phyloP scores from a whole-genome alignment of 176 grass and related monocot genomes.

The Calamus simplicifolius region DNA sequence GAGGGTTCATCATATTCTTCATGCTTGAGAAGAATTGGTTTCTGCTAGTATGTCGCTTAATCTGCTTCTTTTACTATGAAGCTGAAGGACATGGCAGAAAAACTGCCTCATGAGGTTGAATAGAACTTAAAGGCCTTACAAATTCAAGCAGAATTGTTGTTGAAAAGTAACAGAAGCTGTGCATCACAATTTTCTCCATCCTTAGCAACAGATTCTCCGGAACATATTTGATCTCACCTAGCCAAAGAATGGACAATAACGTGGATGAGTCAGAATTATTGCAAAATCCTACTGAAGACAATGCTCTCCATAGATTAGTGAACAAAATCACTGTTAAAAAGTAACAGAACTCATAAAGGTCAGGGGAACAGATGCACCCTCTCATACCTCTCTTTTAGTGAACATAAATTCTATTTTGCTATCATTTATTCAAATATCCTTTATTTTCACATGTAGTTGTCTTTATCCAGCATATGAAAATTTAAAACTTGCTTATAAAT shows the following conservation, averaged over 20 bases:
- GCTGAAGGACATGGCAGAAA: slow-evolving; percentile 59
- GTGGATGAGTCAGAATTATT: slow-evolving; percentile 12
- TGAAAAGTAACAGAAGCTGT: slow-evolving; percentile 22
- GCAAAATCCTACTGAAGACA: slow-evolving; percentile 17
- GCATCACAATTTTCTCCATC: slow-evolving; percentile 3
- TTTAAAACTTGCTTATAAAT: too few species aligned
- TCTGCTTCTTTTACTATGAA: slow-evolving; percentile 24
- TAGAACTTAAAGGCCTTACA: slow-evolving; percentile 37
- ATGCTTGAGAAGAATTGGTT: too few species aligned
- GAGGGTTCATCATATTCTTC: too few species aligned
- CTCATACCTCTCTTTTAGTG: too few species aligned
- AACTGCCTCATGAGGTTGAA: slow-evolving; percentile 37
- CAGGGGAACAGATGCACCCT: too few species aligned
- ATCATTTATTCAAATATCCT: too few species aligned
- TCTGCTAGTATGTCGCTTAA: too few species aligned
- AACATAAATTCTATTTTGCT: too few species aligned
- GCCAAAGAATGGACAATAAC: slow-evolving; percentile 29
- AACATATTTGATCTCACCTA: slow-evolving; percentile 24
- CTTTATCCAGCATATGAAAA: too few species aligned
- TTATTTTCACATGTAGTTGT: too few species aligned
- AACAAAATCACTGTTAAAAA: too few species aligned
- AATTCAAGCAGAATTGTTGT: slow-evolving; percentile 39
- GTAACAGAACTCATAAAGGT: too few species aligned
- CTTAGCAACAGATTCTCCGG: slow-evolving; percentile 13
- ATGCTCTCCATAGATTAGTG: background rate